Evolutionary conservation across 306 rosid species (phyloP).

Genomic region (Biancaea sappan): DNA sequence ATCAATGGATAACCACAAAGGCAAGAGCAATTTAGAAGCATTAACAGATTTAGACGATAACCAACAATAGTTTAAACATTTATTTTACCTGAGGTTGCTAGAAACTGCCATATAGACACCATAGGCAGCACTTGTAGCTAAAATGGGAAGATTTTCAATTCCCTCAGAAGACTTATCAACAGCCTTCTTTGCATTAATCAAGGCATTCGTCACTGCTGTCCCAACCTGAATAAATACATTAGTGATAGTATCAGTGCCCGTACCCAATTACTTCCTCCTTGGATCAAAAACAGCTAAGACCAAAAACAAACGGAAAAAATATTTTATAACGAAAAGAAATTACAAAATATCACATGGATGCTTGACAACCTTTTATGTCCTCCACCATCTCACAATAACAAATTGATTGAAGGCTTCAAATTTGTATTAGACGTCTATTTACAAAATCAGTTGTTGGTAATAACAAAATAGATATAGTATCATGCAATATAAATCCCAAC

Average conservation of each 20-base stretch:
- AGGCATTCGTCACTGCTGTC: constrained; percentile 82
- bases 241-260: constrained; percentile 7
- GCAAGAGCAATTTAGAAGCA: constrained; percentile 29
- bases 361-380: constrained; percentile 8
- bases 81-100: constrained; percentile 84
- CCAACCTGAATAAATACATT: constrained; percentile 61
- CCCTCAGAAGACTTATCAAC: constrained; percentile 68
- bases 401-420: constrained; percentile 12
- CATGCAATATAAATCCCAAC: constrained; percentile 19
- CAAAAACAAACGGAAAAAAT: constrained; percentile 1
- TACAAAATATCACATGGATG: constrained; percentile 1
- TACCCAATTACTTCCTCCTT: constrained; percentile 18
- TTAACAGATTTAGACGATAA: constrained; percentile 6
- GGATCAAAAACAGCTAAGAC: not conserved
- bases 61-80: constrained; percentile 13
- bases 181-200: constrained; percentile 75
- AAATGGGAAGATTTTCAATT: constrained; percentile 80
- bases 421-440: constrained; percentile 6
- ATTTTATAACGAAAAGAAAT: constrained; percentile 4
- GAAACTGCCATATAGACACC: constrained; percentile 94
- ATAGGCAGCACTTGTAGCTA: constrained; percentile 86
- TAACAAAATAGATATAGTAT: constrained; percentile 10
- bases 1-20: not conserved
- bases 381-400: constrained; percentile 25
- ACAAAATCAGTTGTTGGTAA: constrained; percentile 17